Base-by-base conservation (phyloP, 768 basidiomycete genomes). In the Agrocybe chaxingu region DNA sequence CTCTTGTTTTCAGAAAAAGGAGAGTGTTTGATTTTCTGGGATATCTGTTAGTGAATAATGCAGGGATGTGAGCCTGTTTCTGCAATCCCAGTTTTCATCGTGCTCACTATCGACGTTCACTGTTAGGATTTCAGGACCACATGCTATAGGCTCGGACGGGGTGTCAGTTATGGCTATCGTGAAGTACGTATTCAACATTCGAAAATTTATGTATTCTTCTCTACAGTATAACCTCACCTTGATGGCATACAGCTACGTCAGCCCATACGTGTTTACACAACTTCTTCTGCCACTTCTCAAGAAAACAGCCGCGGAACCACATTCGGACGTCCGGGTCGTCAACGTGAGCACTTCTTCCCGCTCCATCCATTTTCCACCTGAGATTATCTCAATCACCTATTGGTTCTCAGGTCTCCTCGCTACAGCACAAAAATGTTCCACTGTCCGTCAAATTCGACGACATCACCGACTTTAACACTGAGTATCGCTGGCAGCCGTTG, bases 161-260 rank as follows among this genome's bases (percentile, higher is more conserved):
- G 19, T 45, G 1, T 46, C 33, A 19, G 19, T 13, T 10, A 32
- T 32, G n/a, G 32, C 33, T 7, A 12, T 34, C 31, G 30, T 45
- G 12, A 45, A 45, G 44, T 45, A 33, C 33, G n/a, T 1, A 34
- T 6, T 8, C 8, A 1, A 12, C 11, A 31, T 30, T 38, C 16
- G 8, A 8, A 32, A 34, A 3, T 2, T 13, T 7, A 9, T 42
- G 30, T 35, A 38, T 13, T 12, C n/a, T 12, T 36, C 16, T 42
- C 24, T 24, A 24, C 24, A 24, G 24, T 24, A 5, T 24, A 24
- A 24, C 24, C 24, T 24, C 24, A 24, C 24, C 24, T 24, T 24
- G 24, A 24, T 2, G 24, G 37, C n/a, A 13, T 50, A 42, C 36
- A 56, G 56, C 13, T 68, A 73, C 45, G 63, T 83, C 37, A 54